Percentiles rank a stretch among this genome's conserved stretches.
Evolutionary conservation across 257 asterid species (phyloP).

Genomic region (Eustoma russellianum): DNA sequence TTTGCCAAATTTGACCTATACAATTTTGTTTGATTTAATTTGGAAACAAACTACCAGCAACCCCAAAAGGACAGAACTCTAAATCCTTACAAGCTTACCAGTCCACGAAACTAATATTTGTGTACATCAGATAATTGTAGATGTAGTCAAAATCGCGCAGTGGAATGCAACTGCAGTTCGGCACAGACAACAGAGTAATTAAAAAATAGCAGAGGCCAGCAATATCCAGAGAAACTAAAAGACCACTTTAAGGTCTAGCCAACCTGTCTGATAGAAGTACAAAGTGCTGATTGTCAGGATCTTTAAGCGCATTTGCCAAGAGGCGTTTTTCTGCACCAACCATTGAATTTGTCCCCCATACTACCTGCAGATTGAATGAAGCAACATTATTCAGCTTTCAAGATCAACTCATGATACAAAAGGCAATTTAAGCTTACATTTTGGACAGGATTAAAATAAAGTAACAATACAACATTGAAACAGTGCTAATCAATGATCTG

Average conservation of each 20-base stretch:
- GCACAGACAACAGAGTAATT: conserved; percentile 23
- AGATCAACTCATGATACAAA: background rate
- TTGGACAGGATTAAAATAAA: background rate
- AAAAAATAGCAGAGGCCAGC: conserved; percentile 1
- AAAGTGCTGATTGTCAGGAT: conserved; percentile 79
- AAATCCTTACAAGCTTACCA: conserved; percentile 41
- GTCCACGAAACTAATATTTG: conserved; percentile 89
- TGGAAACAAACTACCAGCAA: background rate
- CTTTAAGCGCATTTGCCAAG: conserved; percentile 76
- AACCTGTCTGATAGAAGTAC: conserved; percentile 97
- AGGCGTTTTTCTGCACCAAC: conserved; percentile 98
- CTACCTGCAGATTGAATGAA: conserved; percentile 53
- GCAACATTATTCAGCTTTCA: background rate
- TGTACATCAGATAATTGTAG: conserved; percentile 91
- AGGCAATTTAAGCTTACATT: background rate
- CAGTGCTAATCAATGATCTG: no score
- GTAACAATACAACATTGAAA: no score
- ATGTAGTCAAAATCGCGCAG: conserved; percentile 73
- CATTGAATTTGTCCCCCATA: conserved; percentile 97
- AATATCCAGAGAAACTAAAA: conserved; percentile 7
- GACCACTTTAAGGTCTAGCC: conserved; percentile 11
- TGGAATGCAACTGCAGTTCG: conserved; percentile 84
- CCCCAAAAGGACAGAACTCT: background rate
- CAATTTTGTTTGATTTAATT: no score
- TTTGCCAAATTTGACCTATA: no score